These are phyloP conservation scores for Acanthamoeba royreba DNA, from an alignment of 208 protist species.

Conservation along the genomic window DNA sequence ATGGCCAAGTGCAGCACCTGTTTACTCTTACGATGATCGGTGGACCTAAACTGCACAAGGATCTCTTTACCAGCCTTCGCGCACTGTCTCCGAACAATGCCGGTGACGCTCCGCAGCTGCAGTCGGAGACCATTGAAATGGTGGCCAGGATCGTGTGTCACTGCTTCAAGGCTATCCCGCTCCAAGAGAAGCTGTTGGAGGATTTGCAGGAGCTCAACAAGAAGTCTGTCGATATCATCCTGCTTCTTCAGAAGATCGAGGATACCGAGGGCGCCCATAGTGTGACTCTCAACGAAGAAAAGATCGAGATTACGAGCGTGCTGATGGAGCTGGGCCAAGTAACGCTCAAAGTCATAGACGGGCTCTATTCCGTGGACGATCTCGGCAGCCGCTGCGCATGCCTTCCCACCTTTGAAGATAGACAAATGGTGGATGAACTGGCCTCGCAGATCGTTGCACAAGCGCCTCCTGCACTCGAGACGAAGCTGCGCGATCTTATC, in stretches of 20 bases:
- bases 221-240: not conserved
- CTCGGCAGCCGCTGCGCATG: not conserved
- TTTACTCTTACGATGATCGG: not conserved
- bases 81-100: not conserved
- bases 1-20: not conserved
- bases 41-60: not conserved
- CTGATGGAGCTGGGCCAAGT: not conserved
- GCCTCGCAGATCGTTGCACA: not conserved
- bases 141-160: not conserved
- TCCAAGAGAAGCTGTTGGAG: not conserved
- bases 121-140: not conserved
- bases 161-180: not conserved
- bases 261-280: slow-evolving; percentile 25
- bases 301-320: not conserved
- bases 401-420: not conserved
- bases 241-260: slow-evolving; percentile 8
- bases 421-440: not conserved
- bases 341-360: not conserved
- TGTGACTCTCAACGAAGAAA: slow-evolving; percentile 12
- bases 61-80: not conserved
- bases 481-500: not conserved
- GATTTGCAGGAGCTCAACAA: slow-evolving; percentile 14
- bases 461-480: not conserved
- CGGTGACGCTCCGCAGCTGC: not conserved
- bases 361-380: slow-evolving; percentile 13